Evolutionary conservation across 1,284 basidiomycete species (phyloP).

Genomic region (Athelia sp.): DNA sequence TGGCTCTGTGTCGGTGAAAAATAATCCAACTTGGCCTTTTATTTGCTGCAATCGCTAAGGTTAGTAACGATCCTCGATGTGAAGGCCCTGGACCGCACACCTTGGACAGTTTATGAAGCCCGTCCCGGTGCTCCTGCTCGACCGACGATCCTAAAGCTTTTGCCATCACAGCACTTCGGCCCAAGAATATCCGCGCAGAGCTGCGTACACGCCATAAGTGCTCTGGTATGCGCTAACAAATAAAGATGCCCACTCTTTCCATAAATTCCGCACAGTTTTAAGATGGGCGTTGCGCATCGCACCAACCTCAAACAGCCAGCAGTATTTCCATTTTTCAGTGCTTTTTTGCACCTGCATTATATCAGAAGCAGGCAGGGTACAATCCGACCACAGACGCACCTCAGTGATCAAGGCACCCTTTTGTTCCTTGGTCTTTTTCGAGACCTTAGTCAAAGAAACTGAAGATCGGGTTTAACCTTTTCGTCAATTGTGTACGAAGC

Average conservation of each 20-base stretch:
- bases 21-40: slow-evolving; percentile 88
- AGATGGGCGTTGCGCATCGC: slow-evolving; percentile 94
- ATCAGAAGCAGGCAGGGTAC: background rate
- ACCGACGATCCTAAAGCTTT: slow-evolving; percentile 89
- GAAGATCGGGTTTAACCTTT: slow-evolving; percentile 6
- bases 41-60: slow-evolving; percentile 67
- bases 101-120: slow-evolving; percentile 76
- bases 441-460: slow-evolving; percentile 78
- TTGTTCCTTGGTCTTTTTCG: slow-evolving; percentile 78
- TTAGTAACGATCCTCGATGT: slow-evolving; percentile 9
- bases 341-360: slow-evolving; percentile 62
- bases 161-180: slow-evolving; percentile 89
- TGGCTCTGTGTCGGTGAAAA: slow-evolving; percentile 88
- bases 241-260: slow-evolving; percentile 82
- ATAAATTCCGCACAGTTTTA: slow-evolving; percentile 89
- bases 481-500: slow-evolving; percentile 1
- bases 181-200: slow-evolving; percentile 90
- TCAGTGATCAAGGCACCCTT: slow-evolving; percentile 83
- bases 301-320: slow-evolving; percentile 93
- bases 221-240: slow-evolving; percentile 4
- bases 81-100: slow-evolving; percentile 37
- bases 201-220: slow-evolving; percentile 37
- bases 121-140: slow-evolving; percentile 84
- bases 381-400: slow-evolving; percentile 50
- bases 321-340: slow-evolving; percentile 86